These are phyloP conservation scores for Globisporangium parvum DNA, from an alignment of 352 stramenopile species.

Conservation along the genomic window DNA sequence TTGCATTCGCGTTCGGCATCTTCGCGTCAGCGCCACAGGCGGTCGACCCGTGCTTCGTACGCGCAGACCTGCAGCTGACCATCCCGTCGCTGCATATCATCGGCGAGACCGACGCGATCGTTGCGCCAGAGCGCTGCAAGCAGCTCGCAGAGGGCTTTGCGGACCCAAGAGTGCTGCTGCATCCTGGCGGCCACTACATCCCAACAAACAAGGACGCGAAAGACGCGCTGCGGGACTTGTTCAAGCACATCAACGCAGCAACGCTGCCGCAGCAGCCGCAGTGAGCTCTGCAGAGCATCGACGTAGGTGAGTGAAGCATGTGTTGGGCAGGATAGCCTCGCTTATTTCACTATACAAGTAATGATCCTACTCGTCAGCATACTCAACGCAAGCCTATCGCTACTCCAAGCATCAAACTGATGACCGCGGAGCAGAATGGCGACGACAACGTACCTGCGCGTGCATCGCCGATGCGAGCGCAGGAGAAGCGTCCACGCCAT, in stretches of 20 bases:
- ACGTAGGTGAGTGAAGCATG: no score
- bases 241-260: slow-evolving; percentile 35
- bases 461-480: no score
- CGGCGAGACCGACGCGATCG: slow-evolving; percentile 69
- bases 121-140: slow-evolving; percentile 49
- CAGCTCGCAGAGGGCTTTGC: slow-evolving; percentile 46
- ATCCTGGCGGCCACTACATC: slow-evolving; percentile 80
- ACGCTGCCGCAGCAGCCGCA: no score
- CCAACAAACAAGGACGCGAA: slow-evolving; percentile 81
- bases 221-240: slow-evolving; percentile 61
- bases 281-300: no score
- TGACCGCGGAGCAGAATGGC: no score
- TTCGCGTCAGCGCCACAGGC: slow-evolving; percentile 54
- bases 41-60: slow-evolving; percentile 37
- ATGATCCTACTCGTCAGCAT: no score
- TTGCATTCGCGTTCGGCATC: slow-evolving; percentile 66
- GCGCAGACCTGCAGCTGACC: slow-evolving; percentile 31
- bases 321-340: no score
- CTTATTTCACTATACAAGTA: no score
- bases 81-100: slow-evolving; percentile 80
- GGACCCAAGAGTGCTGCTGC: slow-evolving; percentile 43
- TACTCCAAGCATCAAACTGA: no score
- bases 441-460: no score
- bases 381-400: no score
- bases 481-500: no score